Conservation (phyloP, 257 asterid genomes). For the Nicotiana obtusifolia region DNA sequence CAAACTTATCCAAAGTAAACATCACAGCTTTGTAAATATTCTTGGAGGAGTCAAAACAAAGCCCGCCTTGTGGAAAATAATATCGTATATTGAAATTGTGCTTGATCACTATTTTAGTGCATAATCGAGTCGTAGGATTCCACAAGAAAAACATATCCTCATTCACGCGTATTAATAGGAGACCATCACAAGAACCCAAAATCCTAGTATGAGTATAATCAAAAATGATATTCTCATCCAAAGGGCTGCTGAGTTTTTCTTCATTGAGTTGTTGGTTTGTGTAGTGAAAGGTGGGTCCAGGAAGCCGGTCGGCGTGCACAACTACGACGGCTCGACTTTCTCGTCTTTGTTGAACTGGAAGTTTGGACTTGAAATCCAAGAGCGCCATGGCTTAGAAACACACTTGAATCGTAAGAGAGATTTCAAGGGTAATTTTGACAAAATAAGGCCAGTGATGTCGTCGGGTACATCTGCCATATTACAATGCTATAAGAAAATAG, state of each 20-base stretch:
- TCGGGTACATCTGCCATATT: background rate
- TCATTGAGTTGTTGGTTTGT: background rate
- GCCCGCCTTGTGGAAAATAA: background rate
- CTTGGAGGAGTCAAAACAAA: background rate
- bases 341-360: background rate
- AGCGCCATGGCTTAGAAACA: background rate
- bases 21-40: background rate
- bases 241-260: background rate
- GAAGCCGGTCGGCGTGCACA: no score
- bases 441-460: background rate
- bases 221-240: background rate
- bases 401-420: background rate
- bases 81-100: no score
- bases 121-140: background rate
- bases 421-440: background rate
- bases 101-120: background rate
- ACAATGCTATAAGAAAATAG: no score
- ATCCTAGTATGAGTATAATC: no score
- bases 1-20: background rate
- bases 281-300: background rate
- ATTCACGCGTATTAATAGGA: no score
- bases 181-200: no score
- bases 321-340: background rate
- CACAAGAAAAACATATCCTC: background rate
- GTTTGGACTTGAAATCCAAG: background rate